Evolutionary conservation across 2,329 filamentous ascomycete genomes (phyloP), one percentile per base, ranked within the genome.

Genomic region (Aureobasidium sp.): DNA sequence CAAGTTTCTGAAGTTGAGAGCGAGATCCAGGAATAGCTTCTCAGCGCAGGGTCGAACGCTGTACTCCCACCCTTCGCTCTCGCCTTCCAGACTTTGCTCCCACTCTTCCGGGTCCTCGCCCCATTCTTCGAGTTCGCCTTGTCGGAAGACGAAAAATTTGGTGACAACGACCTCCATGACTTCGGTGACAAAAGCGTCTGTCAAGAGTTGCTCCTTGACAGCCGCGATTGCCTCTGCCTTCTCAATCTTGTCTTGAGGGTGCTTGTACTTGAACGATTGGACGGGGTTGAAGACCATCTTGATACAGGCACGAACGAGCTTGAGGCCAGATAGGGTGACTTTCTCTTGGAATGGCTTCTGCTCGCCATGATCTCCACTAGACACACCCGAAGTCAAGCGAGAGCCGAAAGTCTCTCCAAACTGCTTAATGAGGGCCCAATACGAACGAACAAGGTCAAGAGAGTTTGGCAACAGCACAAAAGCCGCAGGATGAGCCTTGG

Each of bases 101-200:
- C 94, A 99, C 58, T 95, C 91, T 71, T 99, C 90, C 0, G 93
- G 90, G 61, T 96, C 91, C 69, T 95, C 88, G 70, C 95, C 88
- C 94, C 94, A 99, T 61, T 90, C 88, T 63, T 90, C 85, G 0
- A 97, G 81, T 72, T 99, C 94, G 55, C 85, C 84, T 62, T 88
- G 83, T 35, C 90, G 84, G 72, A 97, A 94, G 38, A 94, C 82
- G 70, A 99, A 94, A 66, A 96, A 90, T 67, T 88, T 86, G 0
- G 88, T 90, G 55, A 99, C 89, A 60, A 96, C 84, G 13, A 87
- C 79, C 65, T 94, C 90, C 70, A 94, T 90, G 66, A 95, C 87
- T 65, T 92, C 84, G 17, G 87, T 78, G 2, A 96, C 85, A 61
- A 96, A 83, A 0, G 87, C 82, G 37, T 89, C 80, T 4, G 86